These are phyloP conservation scores for Tylopilus subfusipes DNA, from an alignment of 768 basidiomycete species.

Conservation along the genomic window DNA sequence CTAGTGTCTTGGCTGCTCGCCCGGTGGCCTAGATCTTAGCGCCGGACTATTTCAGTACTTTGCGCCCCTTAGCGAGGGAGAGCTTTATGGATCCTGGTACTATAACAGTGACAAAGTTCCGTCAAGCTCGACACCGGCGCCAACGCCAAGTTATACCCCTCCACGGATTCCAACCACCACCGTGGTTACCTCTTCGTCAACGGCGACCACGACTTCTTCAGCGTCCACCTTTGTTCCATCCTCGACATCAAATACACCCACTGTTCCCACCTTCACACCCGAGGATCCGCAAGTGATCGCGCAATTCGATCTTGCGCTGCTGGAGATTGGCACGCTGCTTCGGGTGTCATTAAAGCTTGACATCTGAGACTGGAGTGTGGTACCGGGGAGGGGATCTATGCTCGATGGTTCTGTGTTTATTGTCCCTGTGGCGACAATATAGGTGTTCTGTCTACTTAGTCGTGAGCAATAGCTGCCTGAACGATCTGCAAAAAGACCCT, in stretches of 20 bases:
- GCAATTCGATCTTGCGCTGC: constrained; percentile 25
- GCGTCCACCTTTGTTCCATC: constrained; percentile 6
- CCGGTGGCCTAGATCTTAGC: constrained; percentile 45
- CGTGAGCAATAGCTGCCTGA: constrained; percentile 24
- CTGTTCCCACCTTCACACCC: constrained; percentile 16
- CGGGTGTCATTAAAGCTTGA: constrained; percentile 8
- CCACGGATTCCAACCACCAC: constrained; percentile 20
- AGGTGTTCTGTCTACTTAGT: constrained; percentile 7
- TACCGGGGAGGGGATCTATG: neutral
- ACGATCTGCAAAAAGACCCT: constrained; percentile 36
- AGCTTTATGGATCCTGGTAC: constrained; percentile 40
- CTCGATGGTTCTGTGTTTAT: neutral
- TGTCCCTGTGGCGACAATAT: neutral
- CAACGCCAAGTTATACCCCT: constrained; percentile 16
- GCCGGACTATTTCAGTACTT: constrained; percentile 44
- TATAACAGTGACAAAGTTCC: constrained; percentile 27
- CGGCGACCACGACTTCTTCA: constrained; percentile 10
- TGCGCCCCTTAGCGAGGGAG: constrained; percentile 32
- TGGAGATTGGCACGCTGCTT: constrained; percentile 24
- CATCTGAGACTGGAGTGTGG: neutral
- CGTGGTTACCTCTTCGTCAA: constrained; percentile 7
- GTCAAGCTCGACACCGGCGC: constrained; percentile 20
- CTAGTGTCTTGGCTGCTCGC: constrained; percentile 40
- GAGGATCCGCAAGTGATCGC: constrained; percentile 20
- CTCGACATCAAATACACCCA: constrained; percentile 1